These are phyloP conservation scores for Proliferodiscus dingleyae DNA, from an alignment of 2,329 filamentous ascomycete genomes.

Conservation along the genomic window DNA sequence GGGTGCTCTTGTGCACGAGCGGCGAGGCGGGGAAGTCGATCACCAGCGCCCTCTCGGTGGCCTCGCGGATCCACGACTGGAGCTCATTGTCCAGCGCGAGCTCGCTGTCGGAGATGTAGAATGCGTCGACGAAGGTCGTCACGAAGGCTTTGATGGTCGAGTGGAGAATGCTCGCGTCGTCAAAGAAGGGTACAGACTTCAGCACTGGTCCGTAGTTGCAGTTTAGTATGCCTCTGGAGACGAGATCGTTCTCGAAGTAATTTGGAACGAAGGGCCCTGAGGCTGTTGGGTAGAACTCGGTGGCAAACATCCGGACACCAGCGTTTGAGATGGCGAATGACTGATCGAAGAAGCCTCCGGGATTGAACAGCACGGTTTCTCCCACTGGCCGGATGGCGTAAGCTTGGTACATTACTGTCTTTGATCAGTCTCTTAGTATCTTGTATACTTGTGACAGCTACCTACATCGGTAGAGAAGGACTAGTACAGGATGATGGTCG, in stretches of 20 bases:
- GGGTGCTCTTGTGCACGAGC: slow-evolving; percentile 21
- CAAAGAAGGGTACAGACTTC: slow-evolving; percentile 40
- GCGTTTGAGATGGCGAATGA: slow-evolving; percentile 11
- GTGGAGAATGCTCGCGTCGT: slow-evolving; percentile 38
- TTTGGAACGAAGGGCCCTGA: slow-evolving; percentile 34
- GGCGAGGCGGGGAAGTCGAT: slow-evolving; percentile 38
- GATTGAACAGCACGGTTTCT: slow-evolving; percentile 9
- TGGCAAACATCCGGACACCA: slow-evolving; percentile 8
- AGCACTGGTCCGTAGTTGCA: slow-evolving; percentile 33
- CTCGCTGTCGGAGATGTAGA: slow-evolving; percentile 35
- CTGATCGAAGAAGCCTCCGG: slow-evolving; percentile 14
- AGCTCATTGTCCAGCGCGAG: slow-evolving; percentile 38
- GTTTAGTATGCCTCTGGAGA: slow-evolving; percentile 38
- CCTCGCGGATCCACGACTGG: slow-evolving; percentile 41
- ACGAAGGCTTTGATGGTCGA: slow-evolving; percentile 37
- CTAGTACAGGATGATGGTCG: slow-evolving; percentile 40
- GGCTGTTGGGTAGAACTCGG: slow-evolving; percentile 13
- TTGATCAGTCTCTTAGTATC: too few species aligned
- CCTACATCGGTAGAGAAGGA: slow-evolving; percentile 35
- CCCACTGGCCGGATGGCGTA: slow-evolving; percentile 3
- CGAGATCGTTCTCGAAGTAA: slow-evolving; percentile 37
- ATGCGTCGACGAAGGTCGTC: slow-evolving; percentile 38
- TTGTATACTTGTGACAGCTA: too few species aligned
- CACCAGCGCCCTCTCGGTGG: slow-evolving; percentile 31
- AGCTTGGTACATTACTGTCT: neutral